These are phyloP conservation scores for Triangularia setosa DNA, from an alignment of 2,329 filamentous ascomycete genomes.

Conservation along the genomic window DNA sequence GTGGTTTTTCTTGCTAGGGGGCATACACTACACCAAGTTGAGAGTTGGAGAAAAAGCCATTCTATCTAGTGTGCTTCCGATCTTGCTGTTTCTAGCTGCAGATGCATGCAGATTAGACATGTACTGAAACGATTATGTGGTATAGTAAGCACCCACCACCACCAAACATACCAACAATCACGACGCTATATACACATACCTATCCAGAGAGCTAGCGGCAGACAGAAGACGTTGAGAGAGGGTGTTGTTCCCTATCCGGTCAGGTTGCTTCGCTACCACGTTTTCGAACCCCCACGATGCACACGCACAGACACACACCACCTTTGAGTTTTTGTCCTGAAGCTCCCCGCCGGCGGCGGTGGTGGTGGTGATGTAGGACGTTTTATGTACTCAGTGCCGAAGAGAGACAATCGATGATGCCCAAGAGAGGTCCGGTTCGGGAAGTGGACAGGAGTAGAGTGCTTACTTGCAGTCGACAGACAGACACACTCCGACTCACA, in stretches of 20 bases:
- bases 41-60: neutral
- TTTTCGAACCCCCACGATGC: neutral
- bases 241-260: neutral
- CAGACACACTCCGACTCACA: no score
- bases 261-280: neutral
- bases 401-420: neutral
- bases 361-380: neutral
- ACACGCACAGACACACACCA: neutral
- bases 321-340: neutral
- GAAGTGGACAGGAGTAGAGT: neutral
- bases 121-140: neutral
- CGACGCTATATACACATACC: no score
- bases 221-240: neutral
- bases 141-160: neutral
- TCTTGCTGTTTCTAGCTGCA: conserved; percentile 1
- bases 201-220: no score
- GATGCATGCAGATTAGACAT: neutral
- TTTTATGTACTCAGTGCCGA: neutral
- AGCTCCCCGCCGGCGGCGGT: neutral
- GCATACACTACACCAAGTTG: neutral
- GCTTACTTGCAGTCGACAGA: neutral
- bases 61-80: neutral
- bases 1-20: neutral
- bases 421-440: neutral
- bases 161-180: no score